Percentiles rank a stretch among this genome's conserved stretches.
These are phyloP conservation scores for Lasiodiplodia citricola DNA, from an alignment of 2,329 filamentous ascomycete species.

Conservation along the genomic window DNA sequence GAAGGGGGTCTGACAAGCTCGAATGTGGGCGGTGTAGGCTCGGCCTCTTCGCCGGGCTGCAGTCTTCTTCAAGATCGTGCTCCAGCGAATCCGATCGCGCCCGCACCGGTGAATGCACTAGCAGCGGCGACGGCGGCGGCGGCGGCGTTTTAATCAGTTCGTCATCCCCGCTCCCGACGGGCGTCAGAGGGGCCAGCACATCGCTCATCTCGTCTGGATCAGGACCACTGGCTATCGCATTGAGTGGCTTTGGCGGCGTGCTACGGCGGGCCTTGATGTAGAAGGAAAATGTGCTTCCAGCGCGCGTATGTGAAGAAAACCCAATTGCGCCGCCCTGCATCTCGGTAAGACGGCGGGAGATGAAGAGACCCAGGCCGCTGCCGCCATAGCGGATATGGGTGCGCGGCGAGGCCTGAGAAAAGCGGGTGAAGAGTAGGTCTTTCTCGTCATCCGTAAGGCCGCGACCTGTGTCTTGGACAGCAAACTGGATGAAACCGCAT, in stretches of 20 bases:
- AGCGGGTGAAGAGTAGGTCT: constrained; percentile 38
- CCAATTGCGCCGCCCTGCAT: constrained; percentile 54
- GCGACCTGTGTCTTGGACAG: constrained; percentile 47
- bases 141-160: neutral
- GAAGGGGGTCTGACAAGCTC: neutral
- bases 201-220: neutral
- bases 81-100: neutral
- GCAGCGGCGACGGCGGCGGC: neutral
- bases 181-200: neutral
- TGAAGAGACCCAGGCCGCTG: constrained; percentile 53
- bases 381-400: constrained; percentile 51
- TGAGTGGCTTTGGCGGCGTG: neutral
- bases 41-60: neutral
- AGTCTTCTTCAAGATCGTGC: neutral
- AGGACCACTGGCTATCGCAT: neutral
- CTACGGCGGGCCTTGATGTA: constrained; percentile 46
- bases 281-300: constrained; percentile 52
- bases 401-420: constrained; percentile 42
- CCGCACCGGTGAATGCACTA: neutral
- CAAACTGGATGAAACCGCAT: constrained; percentile 43
- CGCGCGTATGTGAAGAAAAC: constrained; percentile 43
- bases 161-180: neutral
- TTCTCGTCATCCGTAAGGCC: constrained; percentile 47
- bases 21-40: neutral
- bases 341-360: constrained; percentile 52